Evolutionary conservation across 2,329 filamentous ascomycete species (phyloP).

Genomic region (Aspergillus fischeri): DNA sequence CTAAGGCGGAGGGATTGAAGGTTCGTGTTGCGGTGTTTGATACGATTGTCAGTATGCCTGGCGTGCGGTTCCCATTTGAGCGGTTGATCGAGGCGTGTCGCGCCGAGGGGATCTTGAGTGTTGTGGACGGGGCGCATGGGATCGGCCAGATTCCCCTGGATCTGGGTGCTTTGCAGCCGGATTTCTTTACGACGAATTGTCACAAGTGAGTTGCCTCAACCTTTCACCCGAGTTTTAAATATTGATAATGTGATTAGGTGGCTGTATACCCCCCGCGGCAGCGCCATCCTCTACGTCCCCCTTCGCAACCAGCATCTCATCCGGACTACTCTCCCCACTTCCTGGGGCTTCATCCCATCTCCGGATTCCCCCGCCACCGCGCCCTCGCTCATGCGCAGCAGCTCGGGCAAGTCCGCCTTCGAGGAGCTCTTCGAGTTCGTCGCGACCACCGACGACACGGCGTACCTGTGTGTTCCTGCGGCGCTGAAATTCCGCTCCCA

Average conservation of each 20-base stretch:
- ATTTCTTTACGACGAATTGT: constrained; percentile 83
- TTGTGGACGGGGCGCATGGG: constrained; percentile 81
- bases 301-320: constrained; percentile 71
- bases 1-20: constrained; percentile 56
- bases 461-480: constrained; percentile 68
- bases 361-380: constrained; percentile 38
- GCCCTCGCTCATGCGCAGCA: constrained; percentile 40
- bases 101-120: constrained; percentile 63
- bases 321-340: constrained; percentile 71
- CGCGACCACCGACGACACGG: constrained; percentile 68
- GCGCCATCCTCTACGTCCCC: constrained; percentile 77
- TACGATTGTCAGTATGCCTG: constrained; percentile 72
- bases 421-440: constrained; percentile 70
- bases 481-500: constrained; percentile 67
- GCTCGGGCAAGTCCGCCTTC: constrained; percentile 53
- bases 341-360: constrained; percentile 65
- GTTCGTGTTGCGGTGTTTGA: constrained; percentile 73
- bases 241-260: constrained; percentile 49
- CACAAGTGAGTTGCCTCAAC: constrained; percentile 57
- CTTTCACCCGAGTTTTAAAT: neutral
- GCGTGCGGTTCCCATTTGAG: constrained; percentile 75
- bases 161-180: constrained; percentile 62
- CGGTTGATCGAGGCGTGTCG: constrained; percentile 60
- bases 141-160: constrained; percentile 74
- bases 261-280: constrained; percentile 75